phyloP scores from a whole-genome alignment of 1,284 basidiomycete genomes.

The Cystobasidiaceae sp. region DNA sequence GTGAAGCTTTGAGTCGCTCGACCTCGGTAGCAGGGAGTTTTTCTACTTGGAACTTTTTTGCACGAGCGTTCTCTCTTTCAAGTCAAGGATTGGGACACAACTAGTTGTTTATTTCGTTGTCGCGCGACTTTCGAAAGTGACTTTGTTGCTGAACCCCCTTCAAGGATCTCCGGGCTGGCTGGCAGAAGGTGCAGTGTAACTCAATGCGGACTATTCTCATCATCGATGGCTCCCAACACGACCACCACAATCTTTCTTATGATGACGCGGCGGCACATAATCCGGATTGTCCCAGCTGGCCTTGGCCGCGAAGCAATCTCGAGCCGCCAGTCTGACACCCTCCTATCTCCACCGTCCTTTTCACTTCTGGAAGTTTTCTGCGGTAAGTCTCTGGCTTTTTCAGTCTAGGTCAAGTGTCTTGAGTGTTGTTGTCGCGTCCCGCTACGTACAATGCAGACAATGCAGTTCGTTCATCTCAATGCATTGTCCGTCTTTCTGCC shows the following conservation, averaged over 20 bases:
- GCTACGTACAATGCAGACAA: no score
- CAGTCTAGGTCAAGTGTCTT: no score
- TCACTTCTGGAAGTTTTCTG: background rate
- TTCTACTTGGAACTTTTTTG: background rate
- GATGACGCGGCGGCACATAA: slow-evolving; percentile 11
- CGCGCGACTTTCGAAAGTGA: no score
- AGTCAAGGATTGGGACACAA: no score
- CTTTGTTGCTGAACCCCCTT: no score
- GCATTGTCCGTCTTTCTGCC: no score
- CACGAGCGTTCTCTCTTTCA: no score
- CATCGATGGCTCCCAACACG: slow-evolving; percentile 6
- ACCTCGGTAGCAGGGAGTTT: background rate
- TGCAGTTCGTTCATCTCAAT: no score
- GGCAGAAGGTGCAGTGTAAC: slow-evolving; percentile 18
- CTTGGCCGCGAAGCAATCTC: background rate
- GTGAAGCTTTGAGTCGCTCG: background rate
- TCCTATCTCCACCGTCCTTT: background rate
- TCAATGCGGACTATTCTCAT: slow-evolving; percentile 30
- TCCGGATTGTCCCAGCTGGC: background rate
- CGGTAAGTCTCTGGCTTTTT: background rate
- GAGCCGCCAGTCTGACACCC: slow-evolving; percentile 18
- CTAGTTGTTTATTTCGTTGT: no score
- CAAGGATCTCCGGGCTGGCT: background rate
- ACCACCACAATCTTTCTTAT: background rate
- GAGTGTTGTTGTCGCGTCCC: no score